Evolutionary conservation across 2,329 filamentous ascomycete species (phyloP).

Genomic region (Cordyceps farinosa): DNA sequence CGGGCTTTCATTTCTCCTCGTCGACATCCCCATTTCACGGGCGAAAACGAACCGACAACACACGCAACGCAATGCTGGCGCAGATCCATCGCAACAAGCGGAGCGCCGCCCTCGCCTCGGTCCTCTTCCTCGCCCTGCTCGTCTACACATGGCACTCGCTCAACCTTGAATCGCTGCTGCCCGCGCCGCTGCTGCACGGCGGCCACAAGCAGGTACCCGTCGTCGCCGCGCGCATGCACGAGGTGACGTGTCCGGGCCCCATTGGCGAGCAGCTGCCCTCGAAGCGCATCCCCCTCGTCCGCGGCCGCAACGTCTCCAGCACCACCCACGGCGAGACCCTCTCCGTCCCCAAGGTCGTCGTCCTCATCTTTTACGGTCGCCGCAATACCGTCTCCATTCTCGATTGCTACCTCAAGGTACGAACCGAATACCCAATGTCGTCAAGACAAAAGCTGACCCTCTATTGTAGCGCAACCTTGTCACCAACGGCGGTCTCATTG

Average conservation of each 20-base stretch:
- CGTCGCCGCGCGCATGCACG: conserved; percentile 10
- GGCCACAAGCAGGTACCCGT: background rate
- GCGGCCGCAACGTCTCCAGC: conserved; percentile 13
- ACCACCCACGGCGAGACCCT: conserved; percentile 16
- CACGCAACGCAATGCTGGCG: background rate
- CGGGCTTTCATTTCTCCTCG: background rate
- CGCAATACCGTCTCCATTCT: conserved; percentile 42
- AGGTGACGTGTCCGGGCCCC: conserved; percentile 12
- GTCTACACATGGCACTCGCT: conserved; percentile 16
- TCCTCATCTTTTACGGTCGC: conserved; percentile 45
- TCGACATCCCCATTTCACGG: background rate
- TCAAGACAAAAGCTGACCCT: background rate
- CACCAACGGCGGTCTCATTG: conserved; percentile 42
- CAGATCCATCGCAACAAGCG: conserved; percentile 11
- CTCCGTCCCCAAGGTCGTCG: conserved; percentile 35
- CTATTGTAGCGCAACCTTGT: conserved; percentile 38
- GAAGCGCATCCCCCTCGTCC: conserved; percentile 13
- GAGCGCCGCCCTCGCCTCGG: conserved; percentile 9
- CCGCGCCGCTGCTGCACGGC: conserved; percentile 11
- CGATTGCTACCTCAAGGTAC: conserved; percentile 44
- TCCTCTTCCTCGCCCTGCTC: conserved; percentile 10
- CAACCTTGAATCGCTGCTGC: conserved; percentile 16
- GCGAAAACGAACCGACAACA: background rate
- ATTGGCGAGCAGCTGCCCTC: conserved; percentile 2
- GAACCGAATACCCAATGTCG: background rate